Evolutionary conservation across 108 stramenopile species (phyloP).

Genomic region (Aurantiochytrium sp.): DNA sequence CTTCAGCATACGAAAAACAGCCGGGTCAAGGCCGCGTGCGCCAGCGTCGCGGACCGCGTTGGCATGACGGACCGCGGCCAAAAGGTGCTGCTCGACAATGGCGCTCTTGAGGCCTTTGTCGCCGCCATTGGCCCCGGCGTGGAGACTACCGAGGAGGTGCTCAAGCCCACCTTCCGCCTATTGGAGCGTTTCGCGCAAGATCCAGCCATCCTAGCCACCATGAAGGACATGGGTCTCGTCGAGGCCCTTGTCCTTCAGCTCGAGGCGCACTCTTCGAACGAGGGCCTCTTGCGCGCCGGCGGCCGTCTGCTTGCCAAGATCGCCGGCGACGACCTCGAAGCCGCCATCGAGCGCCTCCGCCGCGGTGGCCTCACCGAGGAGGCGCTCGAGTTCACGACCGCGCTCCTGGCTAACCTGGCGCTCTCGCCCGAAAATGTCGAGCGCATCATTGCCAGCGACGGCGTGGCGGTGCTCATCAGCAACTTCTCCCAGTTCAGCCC

Average conservation of each 20-base stretch:
- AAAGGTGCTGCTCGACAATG: conserved; percentile 29
- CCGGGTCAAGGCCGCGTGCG: neutral
- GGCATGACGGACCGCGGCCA: conserved; percentile 16
- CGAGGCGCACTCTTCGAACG: conserved; percentile 25
- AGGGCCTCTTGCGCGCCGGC: neutral
- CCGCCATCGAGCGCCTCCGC: neutral
- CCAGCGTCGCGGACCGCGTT: conserved; percentile 19
- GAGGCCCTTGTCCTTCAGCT: conserved; percentile 30
- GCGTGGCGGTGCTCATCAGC: conserved; percentile 2
- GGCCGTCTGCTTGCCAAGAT: conserved; percentile 33
- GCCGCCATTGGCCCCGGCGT: neutral
- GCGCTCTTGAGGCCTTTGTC: conserved; percentile 5
- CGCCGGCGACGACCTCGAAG: conserved; percentile 10
- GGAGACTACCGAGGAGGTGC: conserved; percentile 1
- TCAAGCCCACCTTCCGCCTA: conserved; percentile 34
- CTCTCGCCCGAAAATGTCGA: conserved; percentile 22
- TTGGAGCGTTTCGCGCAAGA: conserved; percentile 30
- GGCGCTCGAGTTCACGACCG: conserved; percentile 29
- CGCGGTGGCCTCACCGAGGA: neutral
- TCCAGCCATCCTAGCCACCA: neutral
- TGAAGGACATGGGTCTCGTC: neutral
- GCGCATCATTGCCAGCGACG: conserved; percentile 9
- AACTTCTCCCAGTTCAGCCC: neutral
- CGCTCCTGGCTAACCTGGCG: conserved; percentile 32
- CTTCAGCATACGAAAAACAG: neutral